phyloP scores from a whole-genome alignment of 2,329 filamentous ascomycete species.

The Sporothrix dimorphospora region DNA sequence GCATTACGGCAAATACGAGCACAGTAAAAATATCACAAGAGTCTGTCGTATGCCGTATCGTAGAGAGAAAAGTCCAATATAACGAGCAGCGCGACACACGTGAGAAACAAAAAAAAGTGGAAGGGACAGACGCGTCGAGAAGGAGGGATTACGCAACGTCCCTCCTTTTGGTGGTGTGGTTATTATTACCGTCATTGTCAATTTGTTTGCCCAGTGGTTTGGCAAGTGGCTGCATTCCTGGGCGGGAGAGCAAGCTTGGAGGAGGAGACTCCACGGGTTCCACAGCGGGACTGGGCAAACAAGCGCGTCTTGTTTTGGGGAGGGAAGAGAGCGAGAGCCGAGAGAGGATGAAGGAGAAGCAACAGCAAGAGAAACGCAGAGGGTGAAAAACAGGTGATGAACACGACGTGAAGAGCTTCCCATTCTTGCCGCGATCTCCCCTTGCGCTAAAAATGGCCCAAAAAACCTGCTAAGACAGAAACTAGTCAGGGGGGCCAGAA shows the following conservation, averaged over 20 bases:
- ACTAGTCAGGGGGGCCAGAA: conserved; percentile 24
- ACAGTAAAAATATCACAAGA: neutral
- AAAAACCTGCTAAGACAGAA: conserved; percentile 30
- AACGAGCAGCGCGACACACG: conserved; percentile 8
- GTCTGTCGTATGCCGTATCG: neutral
- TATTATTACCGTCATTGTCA: too few species aligned
- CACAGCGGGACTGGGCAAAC: conserved; percentile 17
- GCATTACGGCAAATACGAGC: conserved; percentile 14
- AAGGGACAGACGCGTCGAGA: neutral
- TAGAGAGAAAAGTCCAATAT: neutral
- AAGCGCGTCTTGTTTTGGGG: conserved; percentile 21
- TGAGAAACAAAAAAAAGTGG: neutral
- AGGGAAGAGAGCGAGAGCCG: neutral
- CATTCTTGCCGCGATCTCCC: conserved; percentile 20
- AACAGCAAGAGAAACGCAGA: neutral
- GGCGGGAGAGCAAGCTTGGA: neutral
- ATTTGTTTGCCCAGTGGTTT: neutral
- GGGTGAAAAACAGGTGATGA: conserved; percentile 6
- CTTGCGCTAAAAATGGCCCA: conserved; percentile 27
- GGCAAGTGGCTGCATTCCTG: conserved; percentile 12
- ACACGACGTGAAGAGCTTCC: neutral
- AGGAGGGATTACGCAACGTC: conserved; percentile 16
- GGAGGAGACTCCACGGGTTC: neutral
- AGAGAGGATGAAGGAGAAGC: neutral
- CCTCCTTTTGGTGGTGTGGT: neutral